Conservation (phyloP, 2,329 filamentous ascomycete species). For the Venturiaceae sp. region DNA sequence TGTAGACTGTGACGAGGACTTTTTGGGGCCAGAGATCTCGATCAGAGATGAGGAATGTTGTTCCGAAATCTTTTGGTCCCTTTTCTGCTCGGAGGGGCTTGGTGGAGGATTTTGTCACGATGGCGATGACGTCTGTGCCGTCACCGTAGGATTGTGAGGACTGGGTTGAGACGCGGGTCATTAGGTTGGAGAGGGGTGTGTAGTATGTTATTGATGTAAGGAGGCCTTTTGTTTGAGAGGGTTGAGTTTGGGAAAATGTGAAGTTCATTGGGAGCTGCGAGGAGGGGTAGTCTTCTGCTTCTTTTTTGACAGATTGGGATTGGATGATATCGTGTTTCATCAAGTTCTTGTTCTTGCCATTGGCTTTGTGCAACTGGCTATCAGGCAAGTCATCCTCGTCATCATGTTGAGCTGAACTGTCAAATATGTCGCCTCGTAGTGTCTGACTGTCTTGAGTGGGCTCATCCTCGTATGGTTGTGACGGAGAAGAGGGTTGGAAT, state of each 20-base stretch:
- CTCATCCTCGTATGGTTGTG: neutral
- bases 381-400: neutral
- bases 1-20: slow-evolving; percentile 30
- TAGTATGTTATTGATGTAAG: slow-evolving; percentile 34
- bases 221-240: slow-evolving; percentile 18
- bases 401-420: neutral
- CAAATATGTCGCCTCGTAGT: neutral
- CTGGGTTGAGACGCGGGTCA: slow-evolving; percentile 29
- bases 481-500: neutral
- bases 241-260: neutral
- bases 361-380: neutral
- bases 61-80: slow-evolving; percentile 34
- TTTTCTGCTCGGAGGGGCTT: slow-evolving; percentile 25
- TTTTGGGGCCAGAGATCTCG: slow-evolving; percentile 16
- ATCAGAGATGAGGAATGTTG: slow-evolving; percentile 31
- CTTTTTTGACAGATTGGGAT: neutral
- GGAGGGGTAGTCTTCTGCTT: neutral
- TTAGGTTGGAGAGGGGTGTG: slow-evolving; percentile 29
- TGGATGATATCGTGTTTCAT: neutral
- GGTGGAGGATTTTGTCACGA: slow-evolving; percentile 26
- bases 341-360: neutral
- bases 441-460: neutral
- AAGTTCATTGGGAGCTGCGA: neutral
- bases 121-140: slow-evolving; percentile 30
- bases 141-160: slow-evolving; percentile 22